phyloP scores from a whole-genome alignment of 495 filamentous ascomycete genomes.

The Amphirosellinia nigrospora region DNA sequence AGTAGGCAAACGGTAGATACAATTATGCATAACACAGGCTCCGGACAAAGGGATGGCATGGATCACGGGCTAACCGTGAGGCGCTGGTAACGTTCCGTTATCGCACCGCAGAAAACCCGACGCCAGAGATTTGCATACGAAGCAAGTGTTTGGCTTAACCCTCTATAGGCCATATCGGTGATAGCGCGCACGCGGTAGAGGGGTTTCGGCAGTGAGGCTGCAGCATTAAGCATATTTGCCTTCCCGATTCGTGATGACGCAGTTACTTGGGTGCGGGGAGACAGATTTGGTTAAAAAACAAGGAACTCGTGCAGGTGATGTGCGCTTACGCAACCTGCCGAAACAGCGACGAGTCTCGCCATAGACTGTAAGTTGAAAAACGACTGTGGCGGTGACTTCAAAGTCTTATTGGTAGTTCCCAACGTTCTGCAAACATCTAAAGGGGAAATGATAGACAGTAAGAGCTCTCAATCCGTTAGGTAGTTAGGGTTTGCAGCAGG shows the following conservation, averaged over 20 bases:
- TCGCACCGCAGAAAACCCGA: not conserved
- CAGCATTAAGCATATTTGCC: not conserved
- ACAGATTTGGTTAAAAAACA: not conserved
- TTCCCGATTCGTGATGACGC: not conserved
- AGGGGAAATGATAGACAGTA: not conserved
- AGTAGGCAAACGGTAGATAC: not conserved
- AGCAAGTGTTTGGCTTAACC: not conserved
- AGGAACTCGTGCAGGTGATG: not conserved
- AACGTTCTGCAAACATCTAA: not conserved
- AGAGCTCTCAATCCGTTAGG: not conserved
- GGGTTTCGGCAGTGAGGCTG: not conserved
- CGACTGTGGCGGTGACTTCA: not conserved
- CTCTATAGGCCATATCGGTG: not conserved
- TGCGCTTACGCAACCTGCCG: not conserved
- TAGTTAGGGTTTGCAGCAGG: not conserved
- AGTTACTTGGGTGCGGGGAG: not conserved
- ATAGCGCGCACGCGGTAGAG: not conserved
- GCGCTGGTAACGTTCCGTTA: not conserved
- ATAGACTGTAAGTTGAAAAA: not conserved
- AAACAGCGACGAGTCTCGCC: not conserved
- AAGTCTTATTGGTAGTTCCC: not conserved
- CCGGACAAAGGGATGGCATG: not conserved
- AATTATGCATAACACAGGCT: not conserved
- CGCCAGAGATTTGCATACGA: not conserved
- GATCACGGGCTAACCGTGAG: not conserved